Percentiles rank a stretch among this genome's conserved stretches.
Conservation (phyloP, 768 basidiomycete species). For the Termitomyces eurrhizus region DNA sequence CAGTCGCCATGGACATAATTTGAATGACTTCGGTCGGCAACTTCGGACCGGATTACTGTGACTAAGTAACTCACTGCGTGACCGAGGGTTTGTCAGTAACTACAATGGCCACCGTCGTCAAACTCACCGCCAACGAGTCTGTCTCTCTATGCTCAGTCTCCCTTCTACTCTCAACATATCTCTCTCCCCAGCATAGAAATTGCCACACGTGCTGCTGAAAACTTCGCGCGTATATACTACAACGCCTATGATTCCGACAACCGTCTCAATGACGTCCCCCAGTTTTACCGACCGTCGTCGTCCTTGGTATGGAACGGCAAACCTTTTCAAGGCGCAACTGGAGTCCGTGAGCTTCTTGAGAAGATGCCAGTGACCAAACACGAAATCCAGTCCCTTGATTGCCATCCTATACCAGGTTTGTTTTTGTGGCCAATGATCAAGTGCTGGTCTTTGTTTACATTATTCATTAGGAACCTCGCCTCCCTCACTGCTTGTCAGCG, state of each 20-base stretch:
- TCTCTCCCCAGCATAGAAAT: constrained; percentile 66
- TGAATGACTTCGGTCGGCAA: neutral
- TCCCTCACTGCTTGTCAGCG: constrained; percentile 73
- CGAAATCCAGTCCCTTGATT: constrained; percentile 85
- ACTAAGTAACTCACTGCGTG: constrained; percentile 1
- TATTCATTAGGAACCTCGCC: constrained; percentile 61
- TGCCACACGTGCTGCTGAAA: constrained; percentile 77
- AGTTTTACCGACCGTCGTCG: constrained; percentile 76
- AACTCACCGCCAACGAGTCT: constrained; percentile 56
- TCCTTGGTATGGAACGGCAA: constrained; percentile 85
- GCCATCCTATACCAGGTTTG: constrained; percentile 83
- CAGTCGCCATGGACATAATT: constrained; percentile 11
- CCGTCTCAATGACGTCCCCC: constrained; percentile 72
- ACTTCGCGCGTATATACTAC: constrained; percentile 82
- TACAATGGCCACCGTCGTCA: constrained; percentile 14
- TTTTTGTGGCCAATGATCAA: constrained; percentile 2
- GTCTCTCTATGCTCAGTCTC: constrained; percentile 24
- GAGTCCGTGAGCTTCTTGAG: constrained; percentile 59
- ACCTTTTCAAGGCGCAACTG: constrained; percentile 69
- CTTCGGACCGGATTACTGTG: constrained; percentile 6
- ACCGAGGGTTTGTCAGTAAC: constrained; percentile 4
- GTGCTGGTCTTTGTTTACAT: neutral
- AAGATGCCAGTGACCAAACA: constrained; percentile 80
- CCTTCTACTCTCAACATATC: constrained; percentile 18
- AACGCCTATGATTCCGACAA: constrained; percentile 75